Conservation (phyloP, 2,329 filamentous ascomycete species). For the Penicillium occitanis region DNA sequence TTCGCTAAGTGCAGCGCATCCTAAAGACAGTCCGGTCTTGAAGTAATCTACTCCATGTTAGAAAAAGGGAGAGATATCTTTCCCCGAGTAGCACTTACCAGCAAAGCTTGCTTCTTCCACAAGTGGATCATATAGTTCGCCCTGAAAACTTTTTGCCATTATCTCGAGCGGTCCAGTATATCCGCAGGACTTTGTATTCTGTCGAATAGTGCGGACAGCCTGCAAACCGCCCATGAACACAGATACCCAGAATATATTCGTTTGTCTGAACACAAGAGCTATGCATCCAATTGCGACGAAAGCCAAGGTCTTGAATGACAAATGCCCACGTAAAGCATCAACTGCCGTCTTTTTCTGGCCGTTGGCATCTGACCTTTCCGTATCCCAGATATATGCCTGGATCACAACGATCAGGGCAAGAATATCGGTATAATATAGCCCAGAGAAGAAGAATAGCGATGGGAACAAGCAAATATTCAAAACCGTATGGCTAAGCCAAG, state of each 20-base stretch:
- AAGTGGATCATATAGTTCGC: constrained; percentile 52
- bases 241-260: constrained; percentile 92
- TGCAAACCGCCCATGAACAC: constrained; percentile 49
- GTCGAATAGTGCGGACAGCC: constrained; percentile 38
- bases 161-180: constrained; percentile 33
- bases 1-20: constrained; percentile 54
- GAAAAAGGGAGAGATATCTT: neutral
- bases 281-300: constrained; percentile 61
- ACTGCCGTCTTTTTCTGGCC: constrained; percentile 15
- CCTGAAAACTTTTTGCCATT: constrained; percentile 33
- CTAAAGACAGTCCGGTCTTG: constrained; percentile 62
- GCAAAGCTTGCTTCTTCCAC: constrained; percentile 50
- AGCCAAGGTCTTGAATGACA: constrained; percentile 30
- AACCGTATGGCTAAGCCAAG: constrained; percentile 49
- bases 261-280: constrained; percentile 80
- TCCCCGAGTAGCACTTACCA: constrained; percentile 39
- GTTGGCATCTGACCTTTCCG: constrained; percentile 35
- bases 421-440: constrained; percentile 91
- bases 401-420: constrained; percentile 76
- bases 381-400: constrained; percentile 59
- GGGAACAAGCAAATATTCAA: constrained; percentile 84
- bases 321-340: constrained; percentile 19
- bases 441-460: constrained; percentile 92
- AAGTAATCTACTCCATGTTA: constrained; percentile 46
- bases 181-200: constrained; percentile 29